Evolutionary conservation across 2,329 filamentous ascomycete genomes (phyloP), one percentile per base, ranked within the genome.

Genomic region (Huntiella bhutanensis): DNA sequence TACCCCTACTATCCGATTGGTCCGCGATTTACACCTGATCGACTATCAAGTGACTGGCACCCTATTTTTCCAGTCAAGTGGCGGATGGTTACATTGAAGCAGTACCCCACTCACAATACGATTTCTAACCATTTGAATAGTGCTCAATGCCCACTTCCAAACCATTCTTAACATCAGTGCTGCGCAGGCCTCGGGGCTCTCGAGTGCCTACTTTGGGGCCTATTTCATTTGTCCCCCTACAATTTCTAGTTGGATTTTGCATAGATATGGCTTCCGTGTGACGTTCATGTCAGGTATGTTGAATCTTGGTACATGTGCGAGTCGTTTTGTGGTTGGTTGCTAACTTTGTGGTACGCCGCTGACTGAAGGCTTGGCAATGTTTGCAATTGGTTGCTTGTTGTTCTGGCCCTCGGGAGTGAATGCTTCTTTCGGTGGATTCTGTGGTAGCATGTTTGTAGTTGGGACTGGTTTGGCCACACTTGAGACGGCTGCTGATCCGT

Each of bases 401-500:
- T 66, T 68, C 10, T 71, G 69, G 45, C 65, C 69, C 0, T 71
- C 47, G 2, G 45, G 68, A 50, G 70, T 77, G 54, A 69, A 71
- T 52, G 70, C 72, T 33, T 81, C 75, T 12, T 87, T 86, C 55
- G 73, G 69, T 19, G 82, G 81, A 6, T 87, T 86, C 62, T 84
- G 80, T 54, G 73, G 71, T 33, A 71, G 67, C 53, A 75, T 82
- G 53, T 83, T 86, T 59, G 71, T 86, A 51, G 79, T 85, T 49
- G 82, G 80, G 28, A 77, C 76, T 48, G 81, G 80, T 4, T 67
- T 86, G 1, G 76, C 76, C 1, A 80, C 80, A 0, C 72, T 87
- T 13, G 82, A 87, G 61, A 84, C 81, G 0, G 78, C 80, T 1
- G 82, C 82, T 4, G 83, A 87, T 59, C 79, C 81, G 0, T 84